Evolutionary conservation across 108 stramenopile species (phyloP), one percentile per base, ranked within the genome.

Genomic region (Skeletonema costatum): DNA sequence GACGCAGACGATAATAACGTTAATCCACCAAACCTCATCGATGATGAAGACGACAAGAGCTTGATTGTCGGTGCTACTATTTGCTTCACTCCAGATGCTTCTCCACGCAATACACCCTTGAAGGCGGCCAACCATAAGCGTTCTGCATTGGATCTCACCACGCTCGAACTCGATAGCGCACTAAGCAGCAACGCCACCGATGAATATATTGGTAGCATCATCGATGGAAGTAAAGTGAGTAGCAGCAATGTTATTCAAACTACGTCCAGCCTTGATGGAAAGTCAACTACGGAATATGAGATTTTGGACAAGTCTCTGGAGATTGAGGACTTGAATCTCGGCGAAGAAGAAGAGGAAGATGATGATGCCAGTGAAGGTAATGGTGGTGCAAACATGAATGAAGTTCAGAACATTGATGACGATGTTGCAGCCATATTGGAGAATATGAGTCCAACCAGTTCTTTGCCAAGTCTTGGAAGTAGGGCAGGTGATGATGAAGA

Each of bases 41-140:
- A 38, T 17, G 63, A 61, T 33, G 51, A 25, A 25, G 25, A 76
- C 33, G 75, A 76, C 41, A 32, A 71, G 25, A 64, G 50, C 33
- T 72, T 72, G 13, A 66, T 83, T 41, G 64, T 83, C n/a, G 76
- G 76, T 11, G 73, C 82, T 12, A 83, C 82, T 3, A 83, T 83
- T 69, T 76, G 75, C 56, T 77, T 77, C 71, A 83, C 82, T 42
- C 82, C 82, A 6, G 62, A 83, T 56, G 19, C 73, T 38, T 83
- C 73, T 65, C 75, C 71, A n/a, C 39, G 35, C 17, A 51, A 38
- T 30, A 65, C 71, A 11, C 61, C 69, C 41, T 56, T 33, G 61
- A 68, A 19, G 59, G 59, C 50, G 21, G 13, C 25, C 68, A n/a
- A 32, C 16, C 5, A 5, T 25, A 68, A 12, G 12, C 48, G 46